phyloP scores from a whole-genome alignment of 108 stramenopile species.

The Asterionellopsis glacialis region DNA sequence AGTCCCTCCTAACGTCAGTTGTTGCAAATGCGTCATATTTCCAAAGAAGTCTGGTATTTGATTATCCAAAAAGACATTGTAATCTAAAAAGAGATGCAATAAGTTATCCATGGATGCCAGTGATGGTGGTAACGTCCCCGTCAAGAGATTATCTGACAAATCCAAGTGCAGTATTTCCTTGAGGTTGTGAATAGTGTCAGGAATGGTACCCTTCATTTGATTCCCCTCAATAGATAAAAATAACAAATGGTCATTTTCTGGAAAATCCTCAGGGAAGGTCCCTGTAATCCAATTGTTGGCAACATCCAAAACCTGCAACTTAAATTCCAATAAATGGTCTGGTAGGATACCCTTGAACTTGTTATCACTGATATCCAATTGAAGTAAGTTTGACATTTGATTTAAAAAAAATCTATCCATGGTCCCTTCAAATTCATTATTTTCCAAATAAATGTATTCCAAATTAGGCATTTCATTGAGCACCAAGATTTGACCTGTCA shows the following conservation, averaged over 20 bases:
- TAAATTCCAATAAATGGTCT: background rate
- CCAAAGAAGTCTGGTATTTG: constrained; percentile 12
- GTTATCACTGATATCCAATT: constrained; percentile 3
- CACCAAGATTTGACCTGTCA: constrained; percentile 8
- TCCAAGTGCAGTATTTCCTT: constrained; percentile 16
- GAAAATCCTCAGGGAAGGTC: background rate
- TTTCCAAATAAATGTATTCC: constrained; percentile 32
- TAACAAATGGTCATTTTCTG: background rate
- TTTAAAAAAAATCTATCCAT: constrained; percentile 6
- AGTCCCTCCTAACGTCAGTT: constrained; percentile 24
- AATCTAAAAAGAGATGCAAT: constrained; percentile 40
- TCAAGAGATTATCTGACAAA: constrained; percentile 30
- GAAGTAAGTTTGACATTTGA: background rate
- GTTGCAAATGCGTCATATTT: constrained; percentile 16
- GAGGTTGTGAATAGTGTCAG: constrained; percentile 5
- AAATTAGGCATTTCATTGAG: constrained; percentile 14
- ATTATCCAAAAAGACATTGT: constrained; percentile 36
- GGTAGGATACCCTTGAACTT: background rate
- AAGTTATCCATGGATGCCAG: constrained; percentile 19
- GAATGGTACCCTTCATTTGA: constrained; percentile 9
- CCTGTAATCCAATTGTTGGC: background rate
- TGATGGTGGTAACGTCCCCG: background rate
- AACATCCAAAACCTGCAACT: constrained; percentile 7
- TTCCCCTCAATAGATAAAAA: constrained; percentile 1
- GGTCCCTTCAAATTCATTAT: constrained; percentile 25